Evolutionary conservation across 208 protist genomes (phyloP), one percentile per base, ranked within the genome.

Genomic region (Wallacemonas sp.): DNA sequence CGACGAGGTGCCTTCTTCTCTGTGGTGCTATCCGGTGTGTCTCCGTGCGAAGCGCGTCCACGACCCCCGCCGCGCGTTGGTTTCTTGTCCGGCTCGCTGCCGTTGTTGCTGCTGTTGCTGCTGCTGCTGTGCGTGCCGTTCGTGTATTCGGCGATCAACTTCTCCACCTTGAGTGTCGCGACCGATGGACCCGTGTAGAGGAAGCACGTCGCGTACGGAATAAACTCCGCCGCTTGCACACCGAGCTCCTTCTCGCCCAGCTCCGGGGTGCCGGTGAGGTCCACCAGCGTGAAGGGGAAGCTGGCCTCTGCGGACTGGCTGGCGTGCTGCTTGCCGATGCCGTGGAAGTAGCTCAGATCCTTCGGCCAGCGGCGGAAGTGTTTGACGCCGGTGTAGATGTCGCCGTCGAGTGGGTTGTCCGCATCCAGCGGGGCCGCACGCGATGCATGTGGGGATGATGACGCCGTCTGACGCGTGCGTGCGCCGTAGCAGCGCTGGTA

Each of bases 151-250:
- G 44, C 44, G 18, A 69, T 39, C 20, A 79, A 59, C 32, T 52
- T 61, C 67, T 92, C 77, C 48, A 90, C 72, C 57, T 86, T 79
- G 39, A 81, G 64, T 1, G 82, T 87, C 7, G 89, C 67, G 3
- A 90, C 70, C 8, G 80, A 64, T 18, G 86, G 86, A 0, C 89
- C 89, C 26, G 70, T 82, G 74, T 95, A 95, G 18, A 92, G 41
- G 42, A 95, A 84, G 49, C 86, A 95, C 20, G 86, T 95, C 22
- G 66, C 86, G 57, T 95, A 95, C 23, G 89, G 86, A 14, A 95
- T 42, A 28, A 74, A 77, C 25, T 70, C 66, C 25, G 79, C 73
- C 11, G 89, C 86, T 22, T 70, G 79, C 20, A 95, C 63, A 38
- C 89, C 89, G 20, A 85, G 72, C 65, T 95, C 76, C 3, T 61